Base-by-base conservation (phyloP, 495 filamentous ascomycete species). In the Amniculicola lignicola region DNA sequence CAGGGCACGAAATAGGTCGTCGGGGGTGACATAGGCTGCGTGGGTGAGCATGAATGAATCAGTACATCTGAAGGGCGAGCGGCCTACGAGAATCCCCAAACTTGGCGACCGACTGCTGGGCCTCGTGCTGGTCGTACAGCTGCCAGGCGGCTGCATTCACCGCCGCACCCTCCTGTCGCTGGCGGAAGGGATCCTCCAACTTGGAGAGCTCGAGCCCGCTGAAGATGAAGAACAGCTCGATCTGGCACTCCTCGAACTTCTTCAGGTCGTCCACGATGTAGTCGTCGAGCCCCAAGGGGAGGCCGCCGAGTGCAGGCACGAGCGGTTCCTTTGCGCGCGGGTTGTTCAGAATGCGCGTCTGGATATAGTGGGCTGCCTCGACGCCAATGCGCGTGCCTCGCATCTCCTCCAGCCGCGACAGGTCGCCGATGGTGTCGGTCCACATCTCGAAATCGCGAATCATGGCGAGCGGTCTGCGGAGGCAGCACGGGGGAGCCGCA, bases 361-460 rank as follows among this genome's bases (percentile, higher is more conserved):
- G 77, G 47, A 97, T 80, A 72, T 92, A 99, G 71, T 93, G 83
- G 23, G 87, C 82, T 29, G 90, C 93, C 75, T 99, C 94, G 60
- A 99, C 85, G 59, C 84, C 90, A 59, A 96, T 77, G 21, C 83
- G 77, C 33, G 79, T 77, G 59, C 82, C 87, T 65, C 86, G 83
- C 53, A 96, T 76, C 37, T 78, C 74, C 22, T 82, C 80, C 54
- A 88, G 72, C 37, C 78, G 75, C 44, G 81, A 76, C 27, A 74
- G 75, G 48, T 80, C 76, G 51, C 74, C 72, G 48, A 79, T 75
- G 58, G 67, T 67, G 44, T 51, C 56, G 31, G 64, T 67, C 82
- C 82, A 85, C 41, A 76, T 75, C 62, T 86, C 82, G 55, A 86
- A 77, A 28, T 75, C 70, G 66, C 75, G 77, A 65, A 85, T 80